Base-by-base conservation (phyloP, 306 rosid species). In the Phaseolus lunatus region DNA sequence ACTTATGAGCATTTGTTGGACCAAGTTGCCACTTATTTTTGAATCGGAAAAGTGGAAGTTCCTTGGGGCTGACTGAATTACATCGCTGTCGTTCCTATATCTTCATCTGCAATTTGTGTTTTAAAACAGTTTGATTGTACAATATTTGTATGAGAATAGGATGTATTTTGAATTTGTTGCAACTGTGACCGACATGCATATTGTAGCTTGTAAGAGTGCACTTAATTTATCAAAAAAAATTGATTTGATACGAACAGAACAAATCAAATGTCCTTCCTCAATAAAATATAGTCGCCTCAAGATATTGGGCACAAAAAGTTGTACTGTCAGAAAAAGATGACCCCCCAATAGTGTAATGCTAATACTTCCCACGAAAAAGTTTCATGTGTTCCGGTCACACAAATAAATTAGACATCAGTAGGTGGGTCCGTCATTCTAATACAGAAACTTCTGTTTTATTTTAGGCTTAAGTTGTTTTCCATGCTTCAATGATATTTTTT, bases 91-190 rank as follows among this genome's bases (percentile, higher is more conserved):
- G 26, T 59, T 84, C 43, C 67, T 26, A 10, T 13, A 57, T 31
- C 68, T 47, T 59, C 58, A 63, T 53, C 19, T 61, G 70, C 33
- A 43, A 39, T 70, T 64, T 84, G 72, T 77, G 72, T 48, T 35
- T 76, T 75, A 44, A 39, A 45, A 58, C 20, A 45, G 29, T 65
- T 70, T 31, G 20, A 26, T 45, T 69, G 63, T 62, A 59, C 31
- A 61, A 50, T 44, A 59, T 47, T 33, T 66, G 56, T 39, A 26
- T 41, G 71, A 72, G 48, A 31, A 47, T 41, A 73, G 26, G 65
- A 59, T 35, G 2, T 14, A 18, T 26, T 31, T 15, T 67, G 70
- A 48, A 83, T 73, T 45, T 76, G 62, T 67, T 73, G 54, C 62
- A 72, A 54, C 41, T 39, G 23, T 9, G 9, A 24, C 29, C 12